phyloP scores from a whole-genome alignment of 2,329 filamentous ascomycete species.

The Pezizomycotina sp. region DNA sequence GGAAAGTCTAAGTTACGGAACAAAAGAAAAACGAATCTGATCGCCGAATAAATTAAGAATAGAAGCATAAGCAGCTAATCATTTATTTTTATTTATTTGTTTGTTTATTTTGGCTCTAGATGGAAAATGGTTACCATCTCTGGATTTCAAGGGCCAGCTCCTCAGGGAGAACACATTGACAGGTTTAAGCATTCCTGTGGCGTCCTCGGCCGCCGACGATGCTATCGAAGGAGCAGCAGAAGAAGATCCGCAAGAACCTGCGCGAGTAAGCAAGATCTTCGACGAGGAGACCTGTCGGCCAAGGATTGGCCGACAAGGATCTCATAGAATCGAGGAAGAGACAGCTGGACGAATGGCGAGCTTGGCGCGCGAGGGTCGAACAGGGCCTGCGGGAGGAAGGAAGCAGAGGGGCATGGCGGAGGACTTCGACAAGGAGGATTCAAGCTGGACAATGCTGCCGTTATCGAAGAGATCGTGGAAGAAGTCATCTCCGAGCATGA shows the following conservation, averaged over 20 bases:
- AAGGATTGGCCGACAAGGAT: constrained; percentile 81
- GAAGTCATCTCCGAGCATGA: constrained; percentile 49
- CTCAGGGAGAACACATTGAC: constrained; percentile 83
- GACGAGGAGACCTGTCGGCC: constrained; percentile 89
- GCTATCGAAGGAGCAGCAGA: constrained; percentile 91
- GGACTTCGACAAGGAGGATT: constrained; percentile 43
- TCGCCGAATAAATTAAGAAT: too few species aligned
- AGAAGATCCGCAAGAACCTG: constrained; percentile 93
- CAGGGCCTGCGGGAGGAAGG: constrained; percentile 57
- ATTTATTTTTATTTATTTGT: not conserved
- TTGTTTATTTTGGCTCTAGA: constrained; percentile 37
- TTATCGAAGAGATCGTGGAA: constrained; percentile 72
- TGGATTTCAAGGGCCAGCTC: constrained; percentile 88
- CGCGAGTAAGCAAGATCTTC: constrained; percentile 89
- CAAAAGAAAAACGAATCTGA: too few species aligned
- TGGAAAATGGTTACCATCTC: constrained; percentile 98
- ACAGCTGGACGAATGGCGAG: constrained; percentile 73
- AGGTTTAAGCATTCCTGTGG: constrained; percentile 98
- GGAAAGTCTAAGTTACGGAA: too few species aligned
- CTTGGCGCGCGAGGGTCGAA: constrained; percentile 62
- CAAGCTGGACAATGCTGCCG: constrained; percentile 47
- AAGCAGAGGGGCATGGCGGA: constrained; percentile 48
- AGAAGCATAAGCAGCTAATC: too few species aligned
- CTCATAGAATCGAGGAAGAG: constrained; percentile 76
- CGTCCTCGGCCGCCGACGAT: constrained; percentile 81